Percentiles rank a stretch among this genome's conserved stretches.
Conservation (phyloP, 306 rosid species). For the Clitoria ternatea region DNA sequence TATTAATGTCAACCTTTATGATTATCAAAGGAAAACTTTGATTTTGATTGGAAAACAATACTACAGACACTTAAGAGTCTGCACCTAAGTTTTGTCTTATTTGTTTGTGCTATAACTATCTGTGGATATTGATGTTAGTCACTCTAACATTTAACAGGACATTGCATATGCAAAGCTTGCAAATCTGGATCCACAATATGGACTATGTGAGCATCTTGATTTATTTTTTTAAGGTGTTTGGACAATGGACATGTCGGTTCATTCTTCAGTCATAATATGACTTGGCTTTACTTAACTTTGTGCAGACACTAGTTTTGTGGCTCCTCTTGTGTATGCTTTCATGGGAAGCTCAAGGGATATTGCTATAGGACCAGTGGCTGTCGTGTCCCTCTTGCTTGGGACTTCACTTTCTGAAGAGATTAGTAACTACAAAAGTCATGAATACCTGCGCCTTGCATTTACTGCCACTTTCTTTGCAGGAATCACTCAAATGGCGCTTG, state of each 20-base stretch:
- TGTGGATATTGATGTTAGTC: too few relatives aligned
- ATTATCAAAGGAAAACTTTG: too few relatives aligned
- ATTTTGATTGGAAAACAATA: too few relatives aligned
- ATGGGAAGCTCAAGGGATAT: slow-evolving; percentile 89
- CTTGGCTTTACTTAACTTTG: neutral
- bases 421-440: slow-evolving; percentile 1
- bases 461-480: slow-evolving; percentile 92
- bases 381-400: slow-evolving; percentile 81
- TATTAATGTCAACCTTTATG: too few relatives aligned
- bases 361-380: slow-evolving; percentile 89
- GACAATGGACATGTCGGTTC: neutral
- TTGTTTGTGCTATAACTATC: too few relatives aligned
- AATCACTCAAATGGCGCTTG: slow-evolving; percentile 57
- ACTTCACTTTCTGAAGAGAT: slow-evolving; percentile 40
- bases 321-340: slow-evolving; percentile 70
- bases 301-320: slow-evolving; percentile 71
- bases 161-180: slow-evolving; percentile 56
- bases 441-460: slow-evolving; percentile 55
- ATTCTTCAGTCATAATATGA: neutral
- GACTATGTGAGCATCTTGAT: slow-evolving; percentile 37
- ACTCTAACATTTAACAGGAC: too few relatives aligned
- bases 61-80: too few relatives aligned
- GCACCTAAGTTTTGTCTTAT: too few relatives aligned
- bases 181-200: slow-evolving; percentile 41
- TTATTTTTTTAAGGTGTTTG: neutral